phyloP scores from a whole-genome alignment of 306 rosid species.

The Trichosanthes truncata region DNA sequence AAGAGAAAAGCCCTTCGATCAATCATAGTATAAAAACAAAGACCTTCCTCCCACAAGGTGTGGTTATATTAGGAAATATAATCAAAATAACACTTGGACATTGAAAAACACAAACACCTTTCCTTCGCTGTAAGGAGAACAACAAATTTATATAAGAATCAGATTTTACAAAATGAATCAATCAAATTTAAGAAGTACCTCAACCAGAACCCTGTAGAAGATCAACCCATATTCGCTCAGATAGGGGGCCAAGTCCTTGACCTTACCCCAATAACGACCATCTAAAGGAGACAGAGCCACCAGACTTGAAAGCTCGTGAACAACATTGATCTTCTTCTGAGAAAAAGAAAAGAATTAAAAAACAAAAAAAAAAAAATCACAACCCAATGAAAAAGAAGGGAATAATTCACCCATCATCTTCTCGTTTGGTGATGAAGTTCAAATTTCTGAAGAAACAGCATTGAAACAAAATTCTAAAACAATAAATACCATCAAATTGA shows the following conservation, averaged over 20 bases:
- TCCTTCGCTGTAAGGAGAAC: neutral
- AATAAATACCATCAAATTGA: neutral
- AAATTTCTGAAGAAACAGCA: neutral
- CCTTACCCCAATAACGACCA: constrained; percentile 62
- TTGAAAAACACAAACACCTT: neutral
- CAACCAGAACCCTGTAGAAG: constrained; percentile 49
- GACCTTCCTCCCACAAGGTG: neutral
- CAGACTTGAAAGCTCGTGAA: constrained; percentile 37
- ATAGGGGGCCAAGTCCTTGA: constrained; percentile 47
- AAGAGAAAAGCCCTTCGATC: neutral
- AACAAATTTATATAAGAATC: neutral
- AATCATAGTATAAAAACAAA: neutral
- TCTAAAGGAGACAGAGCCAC: constrained; percentile 63
- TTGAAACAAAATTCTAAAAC: neutral
- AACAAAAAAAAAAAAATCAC: neutral
- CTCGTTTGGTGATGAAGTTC: constrained; percentile 4
- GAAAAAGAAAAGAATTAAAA: neutral
- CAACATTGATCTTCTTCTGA: constrained; percentile 4
- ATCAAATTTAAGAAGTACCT: constrained; percentile 27
- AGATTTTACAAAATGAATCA: neutral
- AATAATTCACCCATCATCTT: constrained; percentile 3
- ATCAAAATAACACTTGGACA: neutral
- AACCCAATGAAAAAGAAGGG: neutral
- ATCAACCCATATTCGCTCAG: constrained; percentile 58
- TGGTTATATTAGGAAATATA: neutral